phyloP scores from a whole-genome alignment of 2,329 filamentous ascomycete genomes.

The Fusarium heterosporum region DNA sequence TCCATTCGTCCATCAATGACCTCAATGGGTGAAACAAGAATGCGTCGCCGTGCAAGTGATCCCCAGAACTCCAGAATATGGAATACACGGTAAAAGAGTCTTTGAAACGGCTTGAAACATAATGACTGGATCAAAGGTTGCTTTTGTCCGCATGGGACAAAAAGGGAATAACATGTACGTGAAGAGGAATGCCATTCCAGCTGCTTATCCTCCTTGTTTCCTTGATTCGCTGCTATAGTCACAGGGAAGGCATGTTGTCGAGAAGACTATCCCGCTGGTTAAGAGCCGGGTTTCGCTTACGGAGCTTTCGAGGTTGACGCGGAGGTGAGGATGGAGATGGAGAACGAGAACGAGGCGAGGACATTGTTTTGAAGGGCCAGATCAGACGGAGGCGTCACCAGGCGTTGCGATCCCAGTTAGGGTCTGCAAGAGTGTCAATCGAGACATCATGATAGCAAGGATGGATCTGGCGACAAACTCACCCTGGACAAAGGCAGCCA shows the following conservation, averaged over 20 bases:
- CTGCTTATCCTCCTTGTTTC: neutral
- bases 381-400: constrained; percentile 68
- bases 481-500: constrained; percentile 98
- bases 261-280: constrained; percentile 39
- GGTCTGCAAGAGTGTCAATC: constrained; percentile 63
- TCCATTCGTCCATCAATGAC: constrained; percentile 20
- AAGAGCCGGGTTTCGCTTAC: constrained; percentile 42
- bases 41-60: constrained; percentile 1
- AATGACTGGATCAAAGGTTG: constrained; percentile 19
- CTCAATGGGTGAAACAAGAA: constrained; percentile 9
- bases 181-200: constrained; percentile 16
- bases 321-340: constrained; percentile 24
- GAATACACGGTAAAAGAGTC: constrained; percentile 1
- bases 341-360: constrained; percentile 35
- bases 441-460: constrained; percentile 7
- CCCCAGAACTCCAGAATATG: constrained; percentile 1
- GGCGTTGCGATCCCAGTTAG: constrained; percentile 90
- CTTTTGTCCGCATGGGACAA: constrained; percentile 13
- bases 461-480: constrained; percentile 38
- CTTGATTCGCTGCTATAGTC: constrained; percentile 5
- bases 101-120: constrained; percentile 4
- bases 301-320: constrained; percentile 44
- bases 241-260: constrained; percentile 25
- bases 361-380: constrained; percentile 38
- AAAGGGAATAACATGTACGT: constrained; percentile 28